Percentiles rank a stretch among this genome's conserved stretches.
These are phyloP conservation scores for Phytophthora hybrid DNA, from an alignment of 352 stramenopile genomes.

Conservation along the genomic window DNA sequence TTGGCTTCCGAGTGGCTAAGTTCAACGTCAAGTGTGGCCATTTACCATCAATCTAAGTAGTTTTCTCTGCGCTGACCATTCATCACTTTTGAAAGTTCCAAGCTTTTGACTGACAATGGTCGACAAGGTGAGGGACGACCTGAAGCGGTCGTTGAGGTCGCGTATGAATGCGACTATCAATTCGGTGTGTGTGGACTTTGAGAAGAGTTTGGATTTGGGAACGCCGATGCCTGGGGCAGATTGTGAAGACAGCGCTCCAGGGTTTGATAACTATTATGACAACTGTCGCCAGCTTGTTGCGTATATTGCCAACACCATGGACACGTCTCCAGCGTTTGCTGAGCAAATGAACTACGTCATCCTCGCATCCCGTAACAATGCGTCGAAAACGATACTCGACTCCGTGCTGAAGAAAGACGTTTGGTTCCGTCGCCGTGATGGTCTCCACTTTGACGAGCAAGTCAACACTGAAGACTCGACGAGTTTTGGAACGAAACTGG, in stretches of 20 bases:
- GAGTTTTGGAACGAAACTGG: not conserved
- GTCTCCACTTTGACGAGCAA: not conserved
- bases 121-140: not conserved
- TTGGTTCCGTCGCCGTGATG: conserved; percentile 10
- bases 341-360: conserved; percentile 21
- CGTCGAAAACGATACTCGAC: conserved; percentile 4
- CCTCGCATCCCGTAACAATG: conserved; percentile 12
- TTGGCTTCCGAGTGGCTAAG: conserved; percentile 37
- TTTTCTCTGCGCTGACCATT: not conserved
- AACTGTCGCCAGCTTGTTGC: conserved; percentile 7
- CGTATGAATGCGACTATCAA: conserved; percentile 14
- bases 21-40: not conserved
- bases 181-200: conserved; percentile 11
- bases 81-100: not conserved
- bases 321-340: conserved; percentile 18
- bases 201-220: not conserved
- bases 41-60: not conserved
- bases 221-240: not conserved
- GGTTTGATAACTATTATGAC: conserved; percentile 17
- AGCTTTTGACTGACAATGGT: not conserved
- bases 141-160: conserved; percentile 3
- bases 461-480: not conserved
- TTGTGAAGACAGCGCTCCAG: not conserved
- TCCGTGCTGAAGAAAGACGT: conserved; percentile 11
- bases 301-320: conserved; percentile 24